Evolutionary conservation across 2,329 filamentous ascomycete species (phyloP).

Genomic region (Ceratocystiopsis brevicomis): DNA sequence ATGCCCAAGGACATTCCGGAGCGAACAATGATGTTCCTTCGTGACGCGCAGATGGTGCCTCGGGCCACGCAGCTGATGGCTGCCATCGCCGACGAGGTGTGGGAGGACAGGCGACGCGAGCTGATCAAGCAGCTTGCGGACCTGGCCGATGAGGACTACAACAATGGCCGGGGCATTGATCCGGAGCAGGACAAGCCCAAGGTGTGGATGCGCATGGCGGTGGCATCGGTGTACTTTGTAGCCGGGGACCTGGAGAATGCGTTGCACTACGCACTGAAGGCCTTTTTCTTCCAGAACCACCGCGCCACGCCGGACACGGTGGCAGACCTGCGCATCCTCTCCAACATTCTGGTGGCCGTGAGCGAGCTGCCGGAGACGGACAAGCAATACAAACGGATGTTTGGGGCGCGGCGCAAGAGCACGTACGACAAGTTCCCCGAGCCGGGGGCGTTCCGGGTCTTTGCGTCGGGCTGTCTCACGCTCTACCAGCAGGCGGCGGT

Average conservation of each 20-base stretch:
- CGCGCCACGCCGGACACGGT: not conserved
- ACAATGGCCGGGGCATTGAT: no score
- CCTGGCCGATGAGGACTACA: not conserved
- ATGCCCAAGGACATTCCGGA: no score
- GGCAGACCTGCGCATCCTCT: conserved; percentile 1
- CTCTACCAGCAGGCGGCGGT: not conserved
- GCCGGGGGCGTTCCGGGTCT: not conserved
- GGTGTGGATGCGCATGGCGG: conserved; percentile 3
- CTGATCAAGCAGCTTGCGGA: not conserved
- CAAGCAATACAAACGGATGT: not conserved
- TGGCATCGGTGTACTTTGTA: conserved; percentile 1
- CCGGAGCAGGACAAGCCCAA: conserved; percentile 1
- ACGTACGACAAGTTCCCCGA: not conserved
- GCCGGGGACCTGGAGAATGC: conserved; percentile 1
- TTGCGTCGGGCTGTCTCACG: not conserved
- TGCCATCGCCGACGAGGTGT: not conserved
- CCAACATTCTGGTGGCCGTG: not conserved
- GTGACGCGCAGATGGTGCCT: not conserved
- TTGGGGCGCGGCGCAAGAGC: not conserved
- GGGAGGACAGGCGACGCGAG: not conserved
- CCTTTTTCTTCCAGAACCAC: not conserved
- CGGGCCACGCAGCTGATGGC: not conserved
- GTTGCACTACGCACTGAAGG: not conserved
- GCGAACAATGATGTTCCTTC: not conserved
- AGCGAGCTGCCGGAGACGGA: conserved; percentile 1